Percentiles rank a stretch among this genome's conserved stretches.
These are phyloP conservation scores for Cladosporium sp. DNA, from an alignment of 2,329 filamentous ascomycete species.

Conservation along the genomic window DNA sequence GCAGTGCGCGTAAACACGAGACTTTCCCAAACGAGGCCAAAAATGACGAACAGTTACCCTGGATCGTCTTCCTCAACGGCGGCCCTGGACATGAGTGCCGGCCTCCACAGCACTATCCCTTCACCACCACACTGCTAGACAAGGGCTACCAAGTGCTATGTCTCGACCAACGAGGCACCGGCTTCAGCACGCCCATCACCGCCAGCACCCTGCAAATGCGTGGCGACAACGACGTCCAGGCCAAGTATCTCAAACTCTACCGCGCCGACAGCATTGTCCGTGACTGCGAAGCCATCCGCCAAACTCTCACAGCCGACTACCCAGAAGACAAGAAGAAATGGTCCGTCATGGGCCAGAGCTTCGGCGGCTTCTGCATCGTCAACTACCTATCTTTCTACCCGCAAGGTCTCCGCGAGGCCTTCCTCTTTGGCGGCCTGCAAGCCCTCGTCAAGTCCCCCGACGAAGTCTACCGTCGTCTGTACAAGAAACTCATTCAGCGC, in stretches of 20 bases:
- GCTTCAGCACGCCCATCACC: conserved; percentile 78
- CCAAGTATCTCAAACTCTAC: conserved; percentile 79
- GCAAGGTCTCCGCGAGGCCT: conserved; percentile 75
- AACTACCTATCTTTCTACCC: conserved; percentile 83
- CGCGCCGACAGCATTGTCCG: conserved; percentile 87
- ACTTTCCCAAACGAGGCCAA: conserved; percentile 52
- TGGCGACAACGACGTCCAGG: conserved; percentile 67
- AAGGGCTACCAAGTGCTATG: conserved; percentile 81
- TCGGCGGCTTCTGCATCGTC: conserved; percentile 82
- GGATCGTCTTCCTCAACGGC: conserved; percentile 76
- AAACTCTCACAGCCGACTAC: conserved; percentile 69
- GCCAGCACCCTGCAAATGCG: conserved; percentile 68
- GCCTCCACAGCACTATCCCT: conserved; percentile 70
- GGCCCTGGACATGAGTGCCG: conserved; percentile 80
- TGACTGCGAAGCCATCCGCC: conserved; percentile 83
- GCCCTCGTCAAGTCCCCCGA: conserved; percentile 72
- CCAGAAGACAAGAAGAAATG: conserved; percentile 73
- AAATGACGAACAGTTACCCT: conserved; percentile 55
- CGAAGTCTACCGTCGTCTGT: conserved; percentile 73
- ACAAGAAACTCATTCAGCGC: conserved; percentile 66
- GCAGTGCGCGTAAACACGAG: conserved; percentile 69
- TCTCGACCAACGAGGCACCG: conserved; percentile 90
- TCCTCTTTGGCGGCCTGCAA: conserved; percentile 80
- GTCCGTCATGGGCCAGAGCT: conserved; percentile 87
- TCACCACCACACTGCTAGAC: conserved; percentile 71